These are phyloP conservation scores for Drechslerella dactyloides DNA, from an alignment of 2,329 filamentous ascomycete genomes.

Conservation along the genomic window DNA sequence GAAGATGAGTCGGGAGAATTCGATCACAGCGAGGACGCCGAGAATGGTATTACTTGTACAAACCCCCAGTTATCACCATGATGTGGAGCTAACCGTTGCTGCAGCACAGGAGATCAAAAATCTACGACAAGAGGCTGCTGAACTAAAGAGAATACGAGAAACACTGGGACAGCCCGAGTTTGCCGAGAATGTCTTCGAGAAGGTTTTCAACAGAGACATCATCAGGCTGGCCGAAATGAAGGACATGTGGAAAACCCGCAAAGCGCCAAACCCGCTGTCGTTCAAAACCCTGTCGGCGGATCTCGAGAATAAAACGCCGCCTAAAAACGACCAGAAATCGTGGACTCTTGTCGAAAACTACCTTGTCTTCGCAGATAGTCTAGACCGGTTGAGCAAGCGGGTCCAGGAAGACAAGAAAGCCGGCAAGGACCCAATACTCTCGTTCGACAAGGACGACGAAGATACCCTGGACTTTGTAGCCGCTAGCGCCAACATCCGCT, in stretches of 20 bases:
- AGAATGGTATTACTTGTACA: conserved; percentile 67
- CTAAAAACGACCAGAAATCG: conserved; percentile 71
- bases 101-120: conserved; percentile 81
- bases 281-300: conserved; percentile 6
- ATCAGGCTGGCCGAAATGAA: conserved; percentile 81
- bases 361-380: conserved; percentile 79
- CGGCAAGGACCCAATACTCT: conserved; percentile 65
- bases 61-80: not conserved
- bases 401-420: conserved; percentile 69
- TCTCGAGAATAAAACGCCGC: conserved; percentile 26
- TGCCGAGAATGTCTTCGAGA: conserved; percentile 81
- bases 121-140: conserved; percentile 79
- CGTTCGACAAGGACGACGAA: conserved; percentile 95
- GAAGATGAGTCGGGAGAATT: conserved; percentile 82
- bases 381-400: conserved; percentile 76
- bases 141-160: conserved; percentile 79
- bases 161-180: conserved; percentile 82
- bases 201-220: conserved; percentile 88
- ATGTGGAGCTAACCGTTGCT: conserved; percentile 8
- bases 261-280: conserved; percentile 64
- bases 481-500: conserved; percentile 86
- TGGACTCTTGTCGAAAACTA: conserved; percentile 89
- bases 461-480: conserved; percentile 95
- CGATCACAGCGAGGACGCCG: conserved; percentile 78
- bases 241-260: conserved; percentile 92